Percentiles rank a stretch among this genome's conserved stretches.
Conservation (phyloP, 106 monocot genomes). For the Amphibolis antarctica region DNA sequence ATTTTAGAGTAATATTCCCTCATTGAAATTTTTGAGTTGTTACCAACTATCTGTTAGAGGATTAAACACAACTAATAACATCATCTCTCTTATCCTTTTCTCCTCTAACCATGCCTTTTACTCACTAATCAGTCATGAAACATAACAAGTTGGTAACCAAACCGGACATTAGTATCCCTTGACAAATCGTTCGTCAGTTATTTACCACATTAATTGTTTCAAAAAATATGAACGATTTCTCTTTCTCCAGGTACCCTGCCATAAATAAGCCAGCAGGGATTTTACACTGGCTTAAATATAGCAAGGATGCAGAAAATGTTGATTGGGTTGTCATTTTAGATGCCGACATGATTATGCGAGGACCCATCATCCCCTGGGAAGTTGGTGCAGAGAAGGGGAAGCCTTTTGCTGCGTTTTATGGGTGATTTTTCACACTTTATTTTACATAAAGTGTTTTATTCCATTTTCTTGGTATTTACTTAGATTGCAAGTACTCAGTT, state of each 20-base stretch:
- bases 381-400: constrained; percentile 92
- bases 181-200: background rate
- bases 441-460: background rate
- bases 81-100: too few relatives aligned
- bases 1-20: too few relatives aligned
- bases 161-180: background rate
- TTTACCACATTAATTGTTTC: background rate
- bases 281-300: constrained; percentile 87
- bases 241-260: constrained; percentile 79
- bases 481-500: background rate
- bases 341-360: constrained; percentile 93
- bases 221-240: background rate
- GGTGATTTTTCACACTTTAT: constrained; percentile 32
- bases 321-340: constrained; percentile 99
- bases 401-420: constrained; percentile 92
- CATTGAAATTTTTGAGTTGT: too few relatives aligned
- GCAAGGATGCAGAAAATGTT: constrained; percentile 76
- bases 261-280: constrained; percentile 96
- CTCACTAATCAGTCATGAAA: background rate
- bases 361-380: constrained; percentile 93
- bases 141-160: background rate
- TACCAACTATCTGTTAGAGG: too few relatives aligned
- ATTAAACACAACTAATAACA: too few relatives aligned
- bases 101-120: too few relatives aligned
- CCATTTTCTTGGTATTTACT: background rate